A percentile compares a stretch with the other conserved stretches of the same genome.
Evolutionary conservation across 345 rosid species (phyloP).

Genomic region (Theobroma cacao): DNA sequence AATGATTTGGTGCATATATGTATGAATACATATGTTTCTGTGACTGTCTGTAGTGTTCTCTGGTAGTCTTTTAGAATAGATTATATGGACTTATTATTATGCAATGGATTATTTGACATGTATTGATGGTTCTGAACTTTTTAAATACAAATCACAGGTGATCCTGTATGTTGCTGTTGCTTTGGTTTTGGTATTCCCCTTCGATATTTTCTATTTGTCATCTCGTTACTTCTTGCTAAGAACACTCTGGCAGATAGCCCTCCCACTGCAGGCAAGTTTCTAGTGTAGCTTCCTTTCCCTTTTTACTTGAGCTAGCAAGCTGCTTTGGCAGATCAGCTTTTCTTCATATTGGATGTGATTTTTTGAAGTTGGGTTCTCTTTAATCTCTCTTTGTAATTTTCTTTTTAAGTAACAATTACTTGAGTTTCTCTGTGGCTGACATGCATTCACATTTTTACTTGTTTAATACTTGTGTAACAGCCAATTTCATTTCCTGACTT

Average conservation of each 20-base stretch:
- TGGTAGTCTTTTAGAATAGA: not conserved
- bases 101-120: not conserved
- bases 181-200: slow-evolving; percentile 81
- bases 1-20: not conserved
- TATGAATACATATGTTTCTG: not conserved
- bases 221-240: slow-evolving; percentile 83
- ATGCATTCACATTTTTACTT: slow-evolving; percentile 1
- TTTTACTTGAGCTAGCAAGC: not conserved
- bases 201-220: slow-evolving; percentile 87
- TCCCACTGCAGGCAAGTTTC: slow-evolving; percentile 86
- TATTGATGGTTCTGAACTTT: slow-evolving; percentile 2
- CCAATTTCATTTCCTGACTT: slow-evolving; percentile 93
- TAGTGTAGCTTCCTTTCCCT: not conserved
- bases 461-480: slow-evolving; percentile 41
- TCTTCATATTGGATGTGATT: not conserved
- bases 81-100: not conserved
- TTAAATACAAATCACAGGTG: slow-evolving; percentile 55
- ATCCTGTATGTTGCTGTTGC: slow-evolving; percentile 73
- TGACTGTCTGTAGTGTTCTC: not conserved
- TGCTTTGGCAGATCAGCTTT: not conserved
- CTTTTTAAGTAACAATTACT: slow-evolving; percentile 4
- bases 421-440: not conserved
- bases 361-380: not conserved
- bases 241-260: slow-evolving; percentile 84
- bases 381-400: not conserved